phyloP scores from a whole-genome alignment of 176 grass and related monocot species.

The barley (Hordeum vulgare) region MorexV3_pseudomolecules_assembly NC_058519.1:163255317-163255816 shows the following conservation, averaged over 20 bases:
- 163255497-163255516: not conserved
- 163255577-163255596: not conserved
- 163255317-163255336: slow-evolving; percentile 63
- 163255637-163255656: slow-evolving; percentile 20
- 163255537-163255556: slow-evolving; percentile 39
- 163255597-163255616: slow-evolving; percentile 17
- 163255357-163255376: slow-evolving; percentile 49
- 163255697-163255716: slow-evolving; percentile 35
- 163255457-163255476: slow-evolving; percentile 45
- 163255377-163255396: slow-evolving; percentile 5
- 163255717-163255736: slow-evolving; percentile 42
- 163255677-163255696: slow-evolving; percentile 69
- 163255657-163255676: slow-evolving; percentile 80
- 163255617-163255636: slow-evolving; percentile 17
- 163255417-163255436: slow-evolving; percentile 11
- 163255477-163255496: slow-evolving; percentile 27
- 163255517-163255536: slow-evolving; percentile 17
- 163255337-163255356: slow-evolving; percentile 51
- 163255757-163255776: slow-evolving; percentile 35
- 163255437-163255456: slow-evolving; percentile 42
- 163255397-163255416: not conserved
- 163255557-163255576: not conserved
- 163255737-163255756: slow-evolving; percentile 43
- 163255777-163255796: slow-evolving; percentile 12
- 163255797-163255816: not conserved